Evolutionary conservation across 2,329 filamentous ascomycete species (phyloP).

Genomic region (Teratosphaeria zuluensis): DNA sequence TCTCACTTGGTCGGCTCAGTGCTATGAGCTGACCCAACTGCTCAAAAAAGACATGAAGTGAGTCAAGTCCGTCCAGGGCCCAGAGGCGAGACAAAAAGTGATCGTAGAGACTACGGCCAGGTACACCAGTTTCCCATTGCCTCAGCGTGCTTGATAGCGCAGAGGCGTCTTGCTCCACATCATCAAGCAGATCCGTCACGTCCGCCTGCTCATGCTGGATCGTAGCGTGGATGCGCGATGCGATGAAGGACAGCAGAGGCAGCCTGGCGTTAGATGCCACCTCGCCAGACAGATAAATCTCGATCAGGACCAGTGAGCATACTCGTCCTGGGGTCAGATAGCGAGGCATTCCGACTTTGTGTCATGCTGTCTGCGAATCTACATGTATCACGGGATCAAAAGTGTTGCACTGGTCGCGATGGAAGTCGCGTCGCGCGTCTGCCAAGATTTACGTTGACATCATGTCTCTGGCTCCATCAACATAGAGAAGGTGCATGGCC

Average conservation of each 20-base stretch:
- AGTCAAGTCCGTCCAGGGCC: conserved; percentile 72
- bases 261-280: conserved; percentile 36
- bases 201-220: conserved; percentile 8
- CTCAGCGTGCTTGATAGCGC: conserved; percentile 14
- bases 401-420: neutral
- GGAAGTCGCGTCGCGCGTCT: neutral
- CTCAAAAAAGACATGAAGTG: conserved; percentile 56
- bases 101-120: conserved; percentile 80
- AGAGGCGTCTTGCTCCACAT: conserved; percentile 27
- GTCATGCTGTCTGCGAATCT: neutral
- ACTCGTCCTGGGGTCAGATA: conserved; percentile 87
- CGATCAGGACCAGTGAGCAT: conserved; percentile 67
- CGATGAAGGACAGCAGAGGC: conserved; percentile 68
- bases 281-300: conserved; percentile 52
- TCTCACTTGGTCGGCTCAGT: neutral
- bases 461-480: neutral
- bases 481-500: too few species aligned
- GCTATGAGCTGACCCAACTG: conserved; percentile 38
- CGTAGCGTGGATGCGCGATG: conserved; percentile 47
- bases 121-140: conserved; percentile 36
- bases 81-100: conserved; percentile 72
- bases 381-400: neutral
- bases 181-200: conserved; percentile 5
- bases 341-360: conserved; percentile 51
- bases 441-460: neutral